Conservation (phyloP, 441 rosid species). For the Bruguiera hainesii region DNA sequence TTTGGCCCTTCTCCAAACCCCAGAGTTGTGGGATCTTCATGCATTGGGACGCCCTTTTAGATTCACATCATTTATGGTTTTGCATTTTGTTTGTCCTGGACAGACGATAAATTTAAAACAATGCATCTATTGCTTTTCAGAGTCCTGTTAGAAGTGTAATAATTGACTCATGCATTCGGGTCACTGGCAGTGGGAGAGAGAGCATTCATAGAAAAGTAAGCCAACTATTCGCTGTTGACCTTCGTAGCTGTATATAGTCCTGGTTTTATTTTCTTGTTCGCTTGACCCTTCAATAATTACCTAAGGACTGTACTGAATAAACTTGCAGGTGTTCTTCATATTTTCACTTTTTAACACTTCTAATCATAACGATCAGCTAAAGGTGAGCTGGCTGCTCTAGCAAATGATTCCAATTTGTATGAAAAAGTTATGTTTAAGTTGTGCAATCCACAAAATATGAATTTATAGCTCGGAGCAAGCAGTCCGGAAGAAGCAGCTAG, state of each 20-base stretch:
- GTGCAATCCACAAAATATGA: slow-evolving; percentile 23
- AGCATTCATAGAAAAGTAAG: slow-evolving; percentile 86
- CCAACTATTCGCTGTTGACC: slow-evolving; percentile 10
- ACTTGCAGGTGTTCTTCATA: slow-evolving; percentile 78
- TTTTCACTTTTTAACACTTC: slow-evolving; percentile 84
- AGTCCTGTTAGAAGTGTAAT: slow-evolving; percentile 76
- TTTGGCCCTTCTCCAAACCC: too few relatives aligned
- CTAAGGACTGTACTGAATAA: slow-evolving; percentile 11
- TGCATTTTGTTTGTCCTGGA: neutral
- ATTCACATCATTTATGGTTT: neutral
- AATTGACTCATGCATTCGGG: slow-evolving; percentile 86
- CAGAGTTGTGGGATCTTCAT: too few relatives aligned
- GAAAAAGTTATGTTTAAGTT: slow-evolving; percentile 25
- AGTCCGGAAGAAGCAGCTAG: slow-evolving; percentile 97
- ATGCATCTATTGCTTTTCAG: slow-evolving; percentile 32
- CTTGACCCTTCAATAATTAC: neutral
- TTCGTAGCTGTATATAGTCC: slow-evolving; percentile 1
- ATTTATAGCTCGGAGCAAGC: slow-evolving; percentile 82
- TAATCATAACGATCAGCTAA: slow-evolving; percentile 90
- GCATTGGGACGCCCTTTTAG: too few relatives aligned
- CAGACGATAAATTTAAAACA: neutral
- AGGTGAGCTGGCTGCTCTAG: slow-evolving; percentile 53
- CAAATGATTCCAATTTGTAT: slow-evolving; percentile 10
- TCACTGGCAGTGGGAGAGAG: slow-evolving; percentile 91
- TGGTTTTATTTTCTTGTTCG: slow-evolving; percentile 11